Evolutionary conservation across 495 filamentous ascomycete species (phyloP).

Genomic region (Aspergillus baeticus): DNA sequence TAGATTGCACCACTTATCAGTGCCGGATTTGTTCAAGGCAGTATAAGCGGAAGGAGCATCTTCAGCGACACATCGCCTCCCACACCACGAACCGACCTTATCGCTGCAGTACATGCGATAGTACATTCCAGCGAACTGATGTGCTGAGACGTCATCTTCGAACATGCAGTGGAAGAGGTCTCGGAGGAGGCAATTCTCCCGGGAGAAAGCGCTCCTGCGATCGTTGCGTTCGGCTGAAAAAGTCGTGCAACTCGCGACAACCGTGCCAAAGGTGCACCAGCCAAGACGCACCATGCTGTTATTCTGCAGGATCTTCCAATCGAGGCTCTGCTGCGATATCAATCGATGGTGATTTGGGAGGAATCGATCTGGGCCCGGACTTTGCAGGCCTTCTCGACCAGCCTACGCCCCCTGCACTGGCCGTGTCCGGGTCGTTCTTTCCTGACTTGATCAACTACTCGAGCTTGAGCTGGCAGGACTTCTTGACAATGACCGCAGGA

Average conservation of each 20-base stretch:
- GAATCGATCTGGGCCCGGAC: neutral
- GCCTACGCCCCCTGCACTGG: neutral
- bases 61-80: slow-evolving; percentile 18
- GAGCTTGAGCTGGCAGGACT: neutral
- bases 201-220: slow-evolving; percentile 19
- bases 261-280: slow-evolving; percentile 20
- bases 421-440: neutral
- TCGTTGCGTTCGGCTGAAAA: slow-evolving; percentile 26
- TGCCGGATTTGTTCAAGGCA: slow-evolving; percentile 17
- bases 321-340: too few species aligned
- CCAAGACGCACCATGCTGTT: slow-evolving; percentile 15
- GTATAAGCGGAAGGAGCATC: slow-evolving; percentile 25
- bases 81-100: slow-evolving; percentile 22
- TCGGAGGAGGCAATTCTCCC: neutral
- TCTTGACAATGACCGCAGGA: neutral
- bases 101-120: slow-evolving; percentile 16
- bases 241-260: slow-evolving; percentile 22
- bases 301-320: neutral
- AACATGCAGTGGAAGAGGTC: neutral
- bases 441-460: neutral
- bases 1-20: neutral
- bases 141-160: slow-evolving; percentile 15
- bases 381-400: neutral
- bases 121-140: slow-evolving; percentile 22
- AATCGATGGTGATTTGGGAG: too few species aligned